phyloP scores from a whole-genome alignment of 1,284 basidiomycete species.

The Leccinum solheimii region DNA sequence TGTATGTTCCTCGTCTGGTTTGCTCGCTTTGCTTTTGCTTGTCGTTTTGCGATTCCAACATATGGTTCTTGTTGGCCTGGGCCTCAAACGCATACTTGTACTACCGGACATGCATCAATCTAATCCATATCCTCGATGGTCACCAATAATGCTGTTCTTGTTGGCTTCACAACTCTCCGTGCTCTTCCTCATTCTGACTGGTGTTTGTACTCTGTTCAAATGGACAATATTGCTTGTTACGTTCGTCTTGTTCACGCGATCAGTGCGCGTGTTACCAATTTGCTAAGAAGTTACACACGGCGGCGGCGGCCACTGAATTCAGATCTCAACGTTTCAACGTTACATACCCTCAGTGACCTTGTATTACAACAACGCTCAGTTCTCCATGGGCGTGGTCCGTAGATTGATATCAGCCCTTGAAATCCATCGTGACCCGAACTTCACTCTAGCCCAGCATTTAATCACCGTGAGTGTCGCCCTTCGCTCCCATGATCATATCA shows the following conservation, averaged over 20 bases:
- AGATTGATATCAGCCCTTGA: constrained; percentile 41
- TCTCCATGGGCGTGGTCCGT: constrained; percentile 25
- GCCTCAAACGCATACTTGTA: constrained; percentile 34
- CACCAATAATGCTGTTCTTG: constrained; percentile 4
- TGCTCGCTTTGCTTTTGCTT: constrained; percentile 30
- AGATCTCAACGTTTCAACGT: background rate
- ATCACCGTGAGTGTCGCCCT: constrained; percentile 47
- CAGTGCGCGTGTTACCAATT: background rate
- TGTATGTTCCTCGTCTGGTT: constrained; percentile 29
- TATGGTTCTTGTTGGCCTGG: constrained; percentile 25
- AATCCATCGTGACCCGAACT: constrained; percentile 49
- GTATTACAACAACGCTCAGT: constrained; percentile 2
- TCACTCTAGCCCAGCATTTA: constrained; percentile 53
- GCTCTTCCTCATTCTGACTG: background rate
- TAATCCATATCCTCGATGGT: constrained; percentile 28
- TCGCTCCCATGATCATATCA: background rate
- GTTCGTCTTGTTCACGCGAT: background rate
- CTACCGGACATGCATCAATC: constrained; percentile 34
- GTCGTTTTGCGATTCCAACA: constrained; percentile 33
- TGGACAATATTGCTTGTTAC: background rate
- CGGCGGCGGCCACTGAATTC: background rate
- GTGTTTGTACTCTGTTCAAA: background rate
- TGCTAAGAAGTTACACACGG: background rate
- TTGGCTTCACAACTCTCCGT: constrained; percentile 10
- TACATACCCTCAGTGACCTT: background rate